These are phyloP conservation scores for Starmerella floricola DNA, from an alignment of 805 yeast genomes.

Conservation along the genomic window DNA sequence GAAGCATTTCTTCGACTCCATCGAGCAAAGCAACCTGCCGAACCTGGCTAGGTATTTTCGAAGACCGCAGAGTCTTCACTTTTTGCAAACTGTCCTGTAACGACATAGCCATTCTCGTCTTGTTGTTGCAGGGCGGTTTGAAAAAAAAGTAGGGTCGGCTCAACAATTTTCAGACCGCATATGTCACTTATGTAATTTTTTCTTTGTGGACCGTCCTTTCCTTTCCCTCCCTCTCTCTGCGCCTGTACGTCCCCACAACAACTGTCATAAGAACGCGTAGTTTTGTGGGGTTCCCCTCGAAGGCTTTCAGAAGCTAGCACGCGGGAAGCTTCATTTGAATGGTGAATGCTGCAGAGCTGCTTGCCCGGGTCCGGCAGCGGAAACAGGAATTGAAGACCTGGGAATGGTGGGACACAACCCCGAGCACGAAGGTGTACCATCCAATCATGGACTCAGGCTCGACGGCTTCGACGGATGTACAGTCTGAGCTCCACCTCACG, in stretches of 20 bases:
- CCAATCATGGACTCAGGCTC: not conserved
- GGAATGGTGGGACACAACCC: conserved; percentile 8
- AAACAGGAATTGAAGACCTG: conserved; percentile 16
- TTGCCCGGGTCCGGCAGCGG: conserved; percentile 20
- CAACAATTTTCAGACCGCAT: too few relatives aligned
- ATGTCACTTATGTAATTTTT: conserved; percentile 11
- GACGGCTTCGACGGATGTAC: conserved; percentile 1
- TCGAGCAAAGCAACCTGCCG: conserved; percentile 61
- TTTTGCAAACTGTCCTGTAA: conserved; percentile 16
- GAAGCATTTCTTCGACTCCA: conserved; percentile 82
- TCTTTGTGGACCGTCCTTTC: conserved; percentile 1
- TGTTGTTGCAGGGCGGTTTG: not conserved
- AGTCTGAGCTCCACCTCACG: conserved; percentile 3
- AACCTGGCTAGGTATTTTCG: conserved; percentile 21
- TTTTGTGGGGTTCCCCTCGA: too few relatives aligned
- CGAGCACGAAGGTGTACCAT: conserved; percentile 1
- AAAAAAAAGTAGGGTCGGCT: conserved; percentile 4
- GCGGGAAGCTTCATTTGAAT: not conserved
- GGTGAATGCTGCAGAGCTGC: conserved; percentile 15
- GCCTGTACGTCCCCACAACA: not conserved
- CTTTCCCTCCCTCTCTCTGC: not conserved
- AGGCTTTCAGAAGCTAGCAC: too few relatives aligned
- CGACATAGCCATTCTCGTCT: conserved; percentile 13
- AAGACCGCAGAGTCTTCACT: conserved; percentile 13
- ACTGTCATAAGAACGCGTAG: not conserved